These are phyloP conservation scores for Russula brevipes DNA, from an alignment of 768 basidiomycete species.

Conservation along the genomic window DNA sequence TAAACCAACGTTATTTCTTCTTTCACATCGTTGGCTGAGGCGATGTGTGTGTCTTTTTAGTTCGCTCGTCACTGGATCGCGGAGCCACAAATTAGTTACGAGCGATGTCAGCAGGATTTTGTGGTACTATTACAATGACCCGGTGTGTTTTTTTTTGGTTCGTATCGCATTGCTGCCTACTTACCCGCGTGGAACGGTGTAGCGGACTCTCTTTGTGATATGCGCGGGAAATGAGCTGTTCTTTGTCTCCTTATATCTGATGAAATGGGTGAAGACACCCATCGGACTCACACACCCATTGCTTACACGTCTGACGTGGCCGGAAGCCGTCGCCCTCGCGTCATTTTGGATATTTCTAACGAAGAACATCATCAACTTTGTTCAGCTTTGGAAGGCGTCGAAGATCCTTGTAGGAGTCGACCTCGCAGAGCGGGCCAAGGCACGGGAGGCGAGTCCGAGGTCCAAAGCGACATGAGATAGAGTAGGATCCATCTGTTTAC, in stretches of 20 bases:
- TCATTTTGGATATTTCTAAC: constrained; percentile 62
- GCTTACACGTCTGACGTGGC: constrained; percentile 57
- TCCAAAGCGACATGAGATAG: constrained; percentile 20
- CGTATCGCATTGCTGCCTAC: neutral
- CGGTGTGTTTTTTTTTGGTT: constrained; percentile 45
- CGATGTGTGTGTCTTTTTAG: constrained; percentile 39
- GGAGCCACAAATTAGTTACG: constrained; percentile 88
- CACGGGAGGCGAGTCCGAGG: constrained; percentile 39
- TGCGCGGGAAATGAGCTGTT: constrained; percentile 96
- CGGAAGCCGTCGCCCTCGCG: constrained; percentile 59
- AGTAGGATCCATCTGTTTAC: constrained; percentile 1
- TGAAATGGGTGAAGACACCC: constrained; percentile 75
- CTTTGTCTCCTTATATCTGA: constrained; percentile 91
- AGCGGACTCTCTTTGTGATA: constrained; percentile 86
- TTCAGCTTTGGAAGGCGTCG: constrained; percentile 97
- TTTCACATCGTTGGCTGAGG: neutral
- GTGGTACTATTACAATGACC: constrained; percentile 90
- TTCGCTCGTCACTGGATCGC: constrained; percentile 89
- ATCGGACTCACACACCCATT: constrained; percentile 37
- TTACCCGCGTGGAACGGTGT: neutral
- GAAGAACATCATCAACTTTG: constrained; percentile 92
- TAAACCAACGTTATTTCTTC: neutral
- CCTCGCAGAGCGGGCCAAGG: constrained; percentile 74
- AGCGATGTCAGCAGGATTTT: constrained; percentile 91
- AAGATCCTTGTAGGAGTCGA: constrained; percentile 93